Conservation (phyloP, 2,329 filamentous ascomycete genomes). For the Neurospora sp. region DNA sequence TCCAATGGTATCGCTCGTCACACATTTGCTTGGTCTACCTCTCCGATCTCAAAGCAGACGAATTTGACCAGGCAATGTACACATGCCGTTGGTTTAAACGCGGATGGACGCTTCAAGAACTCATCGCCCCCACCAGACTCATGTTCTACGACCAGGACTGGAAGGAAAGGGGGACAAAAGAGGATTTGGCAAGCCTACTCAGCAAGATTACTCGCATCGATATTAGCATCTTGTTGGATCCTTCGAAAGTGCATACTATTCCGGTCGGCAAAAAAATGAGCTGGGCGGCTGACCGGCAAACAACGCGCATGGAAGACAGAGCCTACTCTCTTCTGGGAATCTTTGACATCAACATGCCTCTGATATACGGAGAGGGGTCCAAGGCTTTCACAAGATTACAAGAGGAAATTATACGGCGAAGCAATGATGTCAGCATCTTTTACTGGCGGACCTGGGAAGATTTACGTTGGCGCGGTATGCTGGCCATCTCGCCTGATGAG, state of each 20-base stretch:
- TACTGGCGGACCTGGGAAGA: neutral
- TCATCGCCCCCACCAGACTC: neutral
- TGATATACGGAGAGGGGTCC: conserved; percentile 5
- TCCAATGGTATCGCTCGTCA: conserved; percentile 6
- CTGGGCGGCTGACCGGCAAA: conserved; percentile 1
- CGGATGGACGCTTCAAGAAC: conserved; percentile 7
- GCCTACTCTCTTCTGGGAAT: conserved; percentile 7
- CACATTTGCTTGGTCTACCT: conserved; percentile 6
- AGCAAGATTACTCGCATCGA: neutral
- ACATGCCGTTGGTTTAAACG: conserved; percentile 5
- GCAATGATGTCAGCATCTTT: neutral
- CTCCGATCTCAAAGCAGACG: neutral
- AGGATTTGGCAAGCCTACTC: neutral
- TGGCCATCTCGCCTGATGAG: conserved; percentile 13
- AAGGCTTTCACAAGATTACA: conserved; percentile 4
- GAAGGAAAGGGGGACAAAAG: neutral
- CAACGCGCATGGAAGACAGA: conserved; percentile 3
- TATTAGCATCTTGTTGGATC: neutral
- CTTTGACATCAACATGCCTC: conserved; percentile 6
- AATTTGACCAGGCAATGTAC: neutral
- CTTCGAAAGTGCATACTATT: neutral
- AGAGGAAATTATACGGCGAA: conserved; percentile 1
- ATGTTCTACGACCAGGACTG: neutral
- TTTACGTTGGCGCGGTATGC: neutral
- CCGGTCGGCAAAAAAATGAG: conserved; percentile 3